Conservation (phyloP, 2,329 filamentous ascomycete genomes). For the Aureobasidium sp. region DNA sequence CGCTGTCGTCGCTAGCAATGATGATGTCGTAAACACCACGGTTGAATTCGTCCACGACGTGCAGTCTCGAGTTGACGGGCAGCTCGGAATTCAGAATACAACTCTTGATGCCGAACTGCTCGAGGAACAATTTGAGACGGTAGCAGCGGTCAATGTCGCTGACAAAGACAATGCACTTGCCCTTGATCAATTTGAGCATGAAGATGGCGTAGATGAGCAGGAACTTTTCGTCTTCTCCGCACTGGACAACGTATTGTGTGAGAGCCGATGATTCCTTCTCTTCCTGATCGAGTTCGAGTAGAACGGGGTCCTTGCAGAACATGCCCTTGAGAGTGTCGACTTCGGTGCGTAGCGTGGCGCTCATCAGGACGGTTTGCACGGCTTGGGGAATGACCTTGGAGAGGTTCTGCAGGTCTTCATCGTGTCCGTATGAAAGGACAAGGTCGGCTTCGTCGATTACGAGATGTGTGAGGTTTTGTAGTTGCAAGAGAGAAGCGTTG, state of each 20-base stretch:
- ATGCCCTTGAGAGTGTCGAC: conserved; percentile 76
- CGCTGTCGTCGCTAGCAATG: conserved; percentile 87
- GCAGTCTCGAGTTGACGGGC: conserved; percentile 83
- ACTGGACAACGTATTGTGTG: conserved; percentile 65
- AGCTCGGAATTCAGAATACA: conserved; percentile 92
- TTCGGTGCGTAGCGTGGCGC: conserved; percentile 81
- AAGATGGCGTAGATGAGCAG: conserved; percentile 88
- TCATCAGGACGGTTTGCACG: conserved; percentile 87
- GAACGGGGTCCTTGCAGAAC: conserved; percentile 71
- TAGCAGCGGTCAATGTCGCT: conserved; percentile 85
- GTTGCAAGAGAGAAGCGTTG: conserved; percentile 59
- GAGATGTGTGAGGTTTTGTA: conserved; percentile 64
- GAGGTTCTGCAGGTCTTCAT: conserved; percentile 77
- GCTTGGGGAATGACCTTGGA: conserved; percentile 70
- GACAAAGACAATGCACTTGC: conserved; percentile 80
- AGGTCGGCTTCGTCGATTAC: conserved; percentile 93
- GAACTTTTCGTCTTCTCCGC: conserved; percentile 96
- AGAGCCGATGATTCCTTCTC: conserved; percentile 54
- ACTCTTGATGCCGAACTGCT: conserved; percentile 92
- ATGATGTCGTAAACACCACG: conserved; percentile 95
- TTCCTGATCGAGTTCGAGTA: conserved; percentile 74
- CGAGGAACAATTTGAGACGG: conserved; percentile 84
- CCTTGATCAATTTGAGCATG: conserved; percentile 87
- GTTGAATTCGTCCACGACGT: conserved; percentile 97
- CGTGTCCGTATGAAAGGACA: conserved; percentile 87